Evolutionary conservation across 768 basidiomycete species (phyloP).

Genomic region (Paxillus involutus): DNA sequence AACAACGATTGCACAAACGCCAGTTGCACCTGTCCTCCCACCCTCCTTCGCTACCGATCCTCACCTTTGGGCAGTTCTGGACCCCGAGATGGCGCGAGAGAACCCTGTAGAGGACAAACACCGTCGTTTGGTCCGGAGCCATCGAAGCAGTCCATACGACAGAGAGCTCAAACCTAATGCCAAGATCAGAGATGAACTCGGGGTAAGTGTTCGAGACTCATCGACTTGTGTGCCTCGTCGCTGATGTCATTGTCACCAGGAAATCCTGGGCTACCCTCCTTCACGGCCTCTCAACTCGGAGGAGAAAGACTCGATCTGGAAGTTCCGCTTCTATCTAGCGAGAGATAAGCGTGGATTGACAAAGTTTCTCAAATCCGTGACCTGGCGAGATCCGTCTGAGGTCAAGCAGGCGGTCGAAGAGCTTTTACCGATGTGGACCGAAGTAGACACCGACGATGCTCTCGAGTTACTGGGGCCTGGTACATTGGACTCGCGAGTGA

Average conservation of each 20-base stretch:
- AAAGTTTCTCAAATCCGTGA: slow-evolving; percentile 96
- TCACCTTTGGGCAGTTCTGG: slow-evolving; percentile 83
- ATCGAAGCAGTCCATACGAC: slow-evolving; percentile 92
- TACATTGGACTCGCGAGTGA: slow-evolving; percentile 86
- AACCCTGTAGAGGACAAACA: slow-evolving; percentile 99
- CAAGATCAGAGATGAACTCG: slow-evolving; percentile 90
- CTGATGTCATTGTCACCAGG: slow-evolving; percentile 42
- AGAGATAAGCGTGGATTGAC: slow-evolving; percentile 92
- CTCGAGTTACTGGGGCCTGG: slow-evolving; percentile 90
- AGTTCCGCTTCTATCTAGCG: slow-evolving; percentile 96
- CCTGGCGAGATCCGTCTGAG: slow-evolving; percentile 95
- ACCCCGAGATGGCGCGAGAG: slow-evolving; percentile 88
- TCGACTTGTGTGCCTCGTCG: not conserved
- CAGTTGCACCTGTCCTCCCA: slow-evolving; percentile 39
- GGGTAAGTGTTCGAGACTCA: slow-evolving; percentile 46
- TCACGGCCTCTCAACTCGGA: slow-evolving; percentile 83
- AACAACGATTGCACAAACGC: slow-evolving; percentile 42
- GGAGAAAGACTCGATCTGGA: slow-evolving; percentile 97
- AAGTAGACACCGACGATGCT: slow-evolving; percentile 96
- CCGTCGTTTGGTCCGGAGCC: slow-evolving; percentile 88
- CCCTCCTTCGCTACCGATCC: slow-evolving; percentile 60
- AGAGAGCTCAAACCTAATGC: slow-evolving; percentile 96
- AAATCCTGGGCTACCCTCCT: slow-evolving; percentile 89
- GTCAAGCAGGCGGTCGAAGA: slow-evolving; percentile 98
- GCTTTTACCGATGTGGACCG: slow-evolving; percentile 92